Percentiles rank a stretch among this genome's conserved stretches.
phyloP scores from a whole-genome alignment of 441 rosid species.

The Adansonia rubrostipa region DNA sequence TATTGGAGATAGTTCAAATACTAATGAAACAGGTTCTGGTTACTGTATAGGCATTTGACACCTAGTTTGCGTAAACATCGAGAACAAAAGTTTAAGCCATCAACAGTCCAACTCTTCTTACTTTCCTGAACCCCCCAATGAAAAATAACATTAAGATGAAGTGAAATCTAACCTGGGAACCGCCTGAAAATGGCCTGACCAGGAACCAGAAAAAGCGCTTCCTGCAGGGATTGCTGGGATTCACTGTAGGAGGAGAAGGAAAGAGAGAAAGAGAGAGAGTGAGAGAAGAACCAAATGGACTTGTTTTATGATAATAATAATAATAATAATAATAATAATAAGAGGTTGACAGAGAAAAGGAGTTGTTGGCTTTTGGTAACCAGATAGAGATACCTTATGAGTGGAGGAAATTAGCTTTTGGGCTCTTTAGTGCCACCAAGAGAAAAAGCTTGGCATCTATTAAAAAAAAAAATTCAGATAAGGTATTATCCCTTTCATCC shows the following conservation, averaged over 20 bases:
- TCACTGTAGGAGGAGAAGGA: conserved; percentile 30
- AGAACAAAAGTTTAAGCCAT: conserved; percentile 2
- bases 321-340: neutral
- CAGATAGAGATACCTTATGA: conserved; percentile 76
- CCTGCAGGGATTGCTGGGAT: conserved; percentile 29
- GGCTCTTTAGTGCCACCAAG: conserved; percentile 44
- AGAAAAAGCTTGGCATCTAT: conserved; percentile 37
- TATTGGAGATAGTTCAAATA: neutral
- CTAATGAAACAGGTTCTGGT: conserved; percentile 9
- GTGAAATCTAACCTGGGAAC: conserved; percentile 43
- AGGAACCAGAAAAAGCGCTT: conserved; percentile 37
- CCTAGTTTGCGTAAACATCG: neutral
- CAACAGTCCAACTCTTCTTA: neutral
- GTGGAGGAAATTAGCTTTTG: conserved; percentile 60
- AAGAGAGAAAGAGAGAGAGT: neutral
- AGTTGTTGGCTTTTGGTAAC: conserved; percentile 58
- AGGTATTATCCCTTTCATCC: conserved; percentile 28
- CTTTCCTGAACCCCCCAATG: neutral
- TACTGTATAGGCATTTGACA: neutral
- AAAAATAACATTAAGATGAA: neutral
- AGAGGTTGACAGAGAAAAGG: conserved; percentile 9
- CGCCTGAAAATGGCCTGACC: conserved; percentile 40
- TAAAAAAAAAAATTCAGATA: conserved; percentile 35
- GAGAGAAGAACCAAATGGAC: neutral
- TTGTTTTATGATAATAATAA: neutral